Conservation (phyloP, 345 rosid species). For the Gossypium arboreum region DNA sequence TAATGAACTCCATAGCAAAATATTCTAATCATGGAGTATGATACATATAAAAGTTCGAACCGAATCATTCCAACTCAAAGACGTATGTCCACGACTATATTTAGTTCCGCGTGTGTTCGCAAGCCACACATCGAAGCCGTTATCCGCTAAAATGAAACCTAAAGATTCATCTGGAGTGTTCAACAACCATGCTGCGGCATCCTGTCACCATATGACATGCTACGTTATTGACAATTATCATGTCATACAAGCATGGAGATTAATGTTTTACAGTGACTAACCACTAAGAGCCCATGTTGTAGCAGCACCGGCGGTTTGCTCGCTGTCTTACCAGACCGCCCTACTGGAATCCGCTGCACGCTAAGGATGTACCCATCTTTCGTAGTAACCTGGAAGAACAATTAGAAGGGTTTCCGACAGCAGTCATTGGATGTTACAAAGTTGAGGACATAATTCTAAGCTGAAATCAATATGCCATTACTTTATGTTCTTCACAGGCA, state of each 20-base stretch:
- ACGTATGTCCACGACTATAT: slow-evolving; percentile 32
- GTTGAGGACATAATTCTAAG: neutral
- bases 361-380: slow-evolving; percentile 54
- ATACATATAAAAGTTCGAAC: slow-evolving; percentile 1
- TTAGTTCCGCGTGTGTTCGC: slow-evolving; percentile 49
- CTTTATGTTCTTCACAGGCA: slow-evolving; percentile 22
- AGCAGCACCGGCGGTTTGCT: slow-evolving; percentile 36
- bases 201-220: slow-evolving; percentile 26
- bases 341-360: slow-evolving; percentile 46
- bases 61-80: slow-evolving; percentile 27
- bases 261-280: slow-evolving; percentile 13
- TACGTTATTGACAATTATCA: neutral
- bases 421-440: neutral
- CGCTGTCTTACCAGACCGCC: slow-evolving; percentile 26
- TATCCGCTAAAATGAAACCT: slow-evolving; percentile 49
- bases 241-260: neutral
- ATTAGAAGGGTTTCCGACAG: neutral
- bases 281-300: slow-evolving; percentile 49
- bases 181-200: slow-evolving; percentile 41
- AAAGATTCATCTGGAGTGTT: slow-evolving; percentile 37
- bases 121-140: slow-evolving; percentile 49
- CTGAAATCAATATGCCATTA: slow-evolving; percentile 13
- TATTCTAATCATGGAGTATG: neutral
- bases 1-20: neutral
- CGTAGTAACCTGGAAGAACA: slow-evolving; percentile 38